Percentiles rank a stretch among this genome's conserved stretches.
Evolutionary conservation across 495 filamentous ascomycete genomes (phyloP).

Genomic region (Pyrenula aspistea): DNA sequence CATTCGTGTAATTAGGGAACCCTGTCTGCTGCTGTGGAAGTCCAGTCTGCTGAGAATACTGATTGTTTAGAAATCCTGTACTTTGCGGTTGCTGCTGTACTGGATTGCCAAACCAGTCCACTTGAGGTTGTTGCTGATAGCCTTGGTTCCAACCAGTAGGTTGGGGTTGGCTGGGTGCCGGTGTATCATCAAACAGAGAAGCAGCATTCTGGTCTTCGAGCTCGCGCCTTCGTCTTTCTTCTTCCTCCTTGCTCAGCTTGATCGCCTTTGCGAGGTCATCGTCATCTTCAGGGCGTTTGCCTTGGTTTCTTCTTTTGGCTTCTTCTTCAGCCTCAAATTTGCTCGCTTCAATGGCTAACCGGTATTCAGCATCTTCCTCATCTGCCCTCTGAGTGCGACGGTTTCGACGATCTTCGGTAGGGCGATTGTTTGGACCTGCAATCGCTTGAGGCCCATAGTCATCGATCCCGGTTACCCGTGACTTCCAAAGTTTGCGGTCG

Average conservation of each 20-base stretch:
- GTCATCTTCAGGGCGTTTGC: constrained; percentile 38
- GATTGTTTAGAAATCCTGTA: constrained; percentile 75
- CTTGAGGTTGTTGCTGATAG: constrained; percentile 88
- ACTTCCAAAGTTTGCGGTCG: constrained; percentile 94
- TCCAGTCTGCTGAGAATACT: constrained; percentile 66
- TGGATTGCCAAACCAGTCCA: constrained; percentile 95
- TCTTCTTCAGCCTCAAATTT: constrained; percentile 95
- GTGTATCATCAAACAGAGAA: constrained; percentile 78
- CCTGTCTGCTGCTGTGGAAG: constrained; percentile 58
- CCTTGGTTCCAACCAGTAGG: constrained; percentile 86
- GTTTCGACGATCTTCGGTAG: constrained; percentile 24
- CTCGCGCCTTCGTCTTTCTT: constrained; percentile 75
- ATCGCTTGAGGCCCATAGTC: constrained; percentile 47
- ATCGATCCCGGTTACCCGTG: constrained; percentile 83
- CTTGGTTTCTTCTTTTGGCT: constrained; percentile 52
- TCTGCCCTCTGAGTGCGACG: constrained; percentile 40
- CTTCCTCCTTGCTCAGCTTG: constrained; percentile 91
- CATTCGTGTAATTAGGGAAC: constrained; percentile 52
- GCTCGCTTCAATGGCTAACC: constrained; percentile 88
- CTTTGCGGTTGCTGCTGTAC: constrained; percentile 65
- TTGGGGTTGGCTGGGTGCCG: constrained; percentile 52
- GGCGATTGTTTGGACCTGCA: constrained; percentile 27
- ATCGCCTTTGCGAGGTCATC: constrained; percentile 92
- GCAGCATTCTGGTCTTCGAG: constrained; percentile 81
- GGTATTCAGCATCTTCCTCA: constrained; percentile 89